Conservation (phyloP, 306 rosid species). For the Castanea crenata region DNA sequence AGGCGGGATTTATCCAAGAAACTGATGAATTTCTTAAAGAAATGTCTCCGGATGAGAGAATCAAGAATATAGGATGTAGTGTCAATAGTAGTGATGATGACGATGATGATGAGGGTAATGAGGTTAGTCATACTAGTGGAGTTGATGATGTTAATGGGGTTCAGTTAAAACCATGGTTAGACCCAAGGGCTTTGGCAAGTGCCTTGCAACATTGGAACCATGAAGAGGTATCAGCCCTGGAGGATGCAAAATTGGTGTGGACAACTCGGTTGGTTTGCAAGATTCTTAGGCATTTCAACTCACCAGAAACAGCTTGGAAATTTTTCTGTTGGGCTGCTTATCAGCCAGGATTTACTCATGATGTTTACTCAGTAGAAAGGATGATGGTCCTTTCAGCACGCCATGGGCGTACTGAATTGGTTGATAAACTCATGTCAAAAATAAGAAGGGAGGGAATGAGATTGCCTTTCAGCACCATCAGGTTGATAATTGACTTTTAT, state of each 20-base stretch:
- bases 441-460: constrained; percentile 70
- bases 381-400: constrained; percentile 63
- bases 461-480: constrained; percentile 67
- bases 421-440: constrained; percentile 61
- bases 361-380: constrained; percentile 73
- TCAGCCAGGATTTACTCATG: constrained; percentile 78
- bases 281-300: constrained; percentile 59
- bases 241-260: constrained; percentile 71
- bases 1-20: constrained; percentile 52
- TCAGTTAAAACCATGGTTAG: constrained; percentile 72
- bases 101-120: constrained; percentile 26
- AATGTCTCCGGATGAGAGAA: constrained; percentile 50
- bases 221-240: constrained; percentile 60
- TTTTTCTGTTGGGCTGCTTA: constrained; percentile 79
- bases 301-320: constrained; percentile 75
- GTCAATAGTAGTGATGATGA: constrained; percentile 42
- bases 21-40: constrained; percentile 39
- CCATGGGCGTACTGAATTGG: constrained; percentile 56
- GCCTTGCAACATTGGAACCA: constrained; percentile 66
- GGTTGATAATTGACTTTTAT: constrained; percentile 68
- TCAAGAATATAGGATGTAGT: constrained; percentile 41
- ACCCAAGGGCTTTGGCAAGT: constrained; percentile 69
- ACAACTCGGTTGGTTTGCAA: constrained; percentile 73
- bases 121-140: constrained; percentile 12
- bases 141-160: constrained; percentile 27